Evolutionary conservation across 768 basidiomycete species (phyloP), one percentile per base, ranked within the genome.

Genomic region (Saitozyma sp.): DNA sequence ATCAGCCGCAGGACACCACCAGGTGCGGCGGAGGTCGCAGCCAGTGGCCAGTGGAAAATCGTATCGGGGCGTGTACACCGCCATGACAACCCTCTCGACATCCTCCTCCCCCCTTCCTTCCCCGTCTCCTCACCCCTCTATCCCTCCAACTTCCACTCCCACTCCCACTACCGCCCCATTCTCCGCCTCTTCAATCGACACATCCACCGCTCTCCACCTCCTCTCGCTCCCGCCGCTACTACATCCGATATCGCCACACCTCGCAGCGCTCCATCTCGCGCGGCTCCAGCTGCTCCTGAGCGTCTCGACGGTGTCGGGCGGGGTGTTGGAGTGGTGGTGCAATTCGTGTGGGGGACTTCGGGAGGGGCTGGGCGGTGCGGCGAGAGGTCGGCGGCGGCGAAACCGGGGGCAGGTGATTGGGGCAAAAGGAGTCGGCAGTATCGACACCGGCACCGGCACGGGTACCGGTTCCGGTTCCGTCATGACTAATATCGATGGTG

Each of bases 251-350:
- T 73, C 69, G 0, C 71, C 74, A 0, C 38, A 65, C 14, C 66
- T 73, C 16, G 65, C 72, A 42, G 69, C 74, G 0, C 58, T 76
- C 1, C 71, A 76, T 43, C 56, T 73, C 8, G 74, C 74, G 13
- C 59, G 74, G 38, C 17, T 71, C 19, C 54, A 68, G 42, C 50
- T 76, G 3, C 39, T 62, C 7, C 52, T 68, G 9, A 43, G 9
- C 64, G 69, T 38, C 52, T 37, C n/a, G 17, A 3, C 59, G 17
- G 54, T 20, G 38, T 57, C 58, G 50, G 13, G 48, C 37, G 51
- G 56, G 17, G 54, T 29, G 29, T 5, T 29, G 29, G 29, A 29
- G 29, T 29, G 62, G 16, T 70, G 71, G 71, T 75, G 74, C 64
- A 39, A 62, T 46, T 39, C 45, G 6, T 75, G 74, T 58, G 74